A percentile compares a stretch with the other conserved stretches of the same genome.
Evolutionary conservation across 2,329 filamentous ascomycete genomes (phyloP).

Genomic region (Immersiporthe knoxdaviesiana): DNA sequence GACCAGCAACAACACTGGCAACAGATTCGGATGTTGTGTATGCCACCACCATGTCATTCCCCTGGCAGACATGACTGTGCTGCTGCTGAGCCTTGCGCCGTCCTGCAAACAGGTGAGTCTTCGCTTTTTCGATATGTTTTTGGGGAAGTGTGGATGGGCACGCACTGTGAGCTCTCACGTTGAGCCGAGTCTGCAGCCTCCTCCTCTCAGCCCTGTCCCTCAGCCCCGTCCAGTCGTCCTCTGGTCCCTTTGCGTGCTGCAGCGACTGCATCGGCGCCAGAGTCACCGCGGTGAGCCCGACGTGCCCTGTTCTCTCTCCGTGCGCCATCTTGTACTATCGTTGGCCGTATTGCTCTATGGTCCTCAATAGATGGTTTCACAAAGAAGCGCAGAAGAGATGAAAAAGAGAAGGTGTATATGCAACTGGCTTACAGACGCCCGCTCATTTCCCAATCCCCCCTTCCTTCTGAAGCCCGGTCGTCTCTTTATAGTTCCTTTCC

Average conservation of each 20-base stretch:
- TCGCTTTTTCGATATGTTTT: too few relatives aligned
- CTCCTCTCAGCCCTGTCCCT: conserved; percentile 37
- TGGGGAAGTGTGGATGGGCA: background rate
- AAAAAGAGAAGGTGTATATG: background rate
- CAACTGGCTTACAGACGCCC: background rate
- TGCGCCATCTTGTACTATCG: background rate
- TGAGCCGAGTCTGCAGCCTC: conserved; percentile 41
- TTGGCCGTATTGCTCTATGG: too few relatives aligned
- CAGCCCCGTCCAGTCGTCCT: conserved; percentile 43
- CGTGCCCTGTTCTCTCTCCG: too few relatives aligned
- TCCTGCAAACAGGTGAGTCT: conserved; percentile 8
- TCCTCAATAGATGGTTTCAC: too few relatives aligned
- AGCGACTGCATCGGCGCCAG: conserved; percentile 11
- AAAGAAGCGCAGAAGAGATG: too few relatives aligned
- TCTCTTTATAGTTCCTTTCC: background rate
- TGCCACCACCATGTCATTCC: background rate
- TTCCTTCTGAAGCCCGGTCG: background rate
- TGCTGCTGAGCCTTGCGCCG: conserved; percentile 23
- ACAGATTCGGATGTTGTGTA: background rate
- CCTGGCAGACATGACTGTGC: background rate
- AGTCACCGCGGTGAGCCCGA: background rate
- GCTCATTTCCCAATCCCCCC: too few relatives aligned
- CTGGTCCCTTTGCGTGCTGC: conserved; percentile 19
- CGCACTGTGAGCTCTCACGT: conserved; percentile 42
- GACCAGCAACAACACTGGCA: background rate